These are phyloP conservation scores for Flaveria bidentis DNA, from an alignment of 129 eudicot species.

Conservation along the genomic window DNA sequence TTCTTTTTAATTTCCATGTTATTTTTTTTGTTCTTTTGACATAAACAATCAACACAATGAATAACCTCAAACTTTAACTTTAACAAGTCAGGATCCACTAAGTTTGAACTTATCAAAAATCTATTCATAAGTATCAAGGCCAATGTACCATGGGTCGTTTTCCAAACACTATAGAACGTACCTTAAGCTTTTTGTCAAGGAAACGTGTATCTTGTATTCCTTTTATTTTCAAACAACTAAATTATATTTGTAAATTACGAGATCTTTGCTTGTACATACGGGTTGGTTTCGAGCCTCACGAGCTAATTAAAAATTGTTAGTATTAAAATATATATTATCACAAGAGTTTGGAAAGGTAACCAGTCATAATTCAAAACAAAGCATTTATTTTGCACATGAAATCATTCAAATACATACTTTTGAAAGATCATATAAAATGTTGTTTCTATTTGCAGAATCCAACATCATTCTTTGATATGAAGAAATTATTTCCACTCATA, in stretches of 20 bases:
- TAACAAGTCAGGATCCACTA: constrained; percentile 11
- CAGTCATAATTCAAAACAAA: neutral
- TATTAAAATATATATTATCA: neutral
- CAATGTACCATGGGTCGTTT: neutral
- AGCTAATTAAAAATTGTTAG: neutral
- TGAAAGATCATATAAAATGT: neutral
- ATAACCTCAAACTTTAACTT: constrained; percentile 13
- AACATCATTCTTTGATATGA: neutral
- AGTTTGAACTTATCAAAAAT: neutral
- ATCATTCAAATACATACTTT: no score
- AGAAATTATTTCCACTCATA: constrained; percentile 11
- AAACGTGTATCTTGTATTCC: neutral
- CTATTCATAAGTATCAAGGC: neutral
- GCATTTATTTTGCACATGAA: no score
- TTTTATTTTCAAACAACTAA: neutral
- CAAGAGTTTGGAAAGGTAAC: neutral
- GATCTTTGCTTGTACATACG: neutral
- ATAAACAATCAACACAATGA: constrained; percentile 7
- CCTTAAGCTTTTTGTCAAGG: neutral
- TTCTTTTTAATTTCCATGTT: neutral
- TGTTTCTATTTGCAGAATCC: neutral
- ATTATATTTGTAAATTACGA: neutral
- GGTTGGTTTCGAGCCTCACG: no score
- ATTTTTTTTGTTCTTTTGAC: constrained; percentile 13
- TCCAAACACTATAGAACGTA: neutral